Base-by-base conservation (phyloP, 78 protist genomes). In the Emiliania huxleyi region DNA sequence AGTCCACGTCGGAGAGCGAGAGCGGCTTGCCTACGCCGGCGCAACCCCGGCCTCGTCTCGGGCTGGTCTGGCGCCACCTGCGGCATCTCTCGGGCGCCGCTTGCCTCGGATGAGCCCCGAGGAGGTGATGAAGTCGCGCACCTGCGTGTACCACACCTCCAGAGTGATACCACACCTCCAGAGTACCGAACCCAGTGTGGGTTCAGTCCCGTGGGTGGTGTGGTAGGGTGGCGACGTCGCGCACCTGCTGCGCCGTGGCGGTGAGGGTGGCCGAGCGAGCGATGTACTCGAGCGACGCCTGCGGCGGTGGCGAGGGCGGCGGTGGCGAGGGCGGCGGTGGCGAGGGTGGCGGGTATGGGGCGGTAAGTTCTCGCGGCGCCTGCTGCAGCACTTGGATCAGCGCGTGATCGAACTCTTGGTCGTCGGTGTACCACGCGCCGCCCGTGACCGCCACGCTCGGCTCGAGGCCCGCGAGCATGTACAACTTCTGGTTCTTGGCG, bases 401-500 rank as follows among this genome's bases (percentile, higher is more conserved):
- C 69, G 12, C 56, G 73, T 12, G 0, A 26, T 38, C 4, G 44
- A 93, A 93, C 77, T 87, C 79, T 12, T 3, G 3, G 56, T 87
- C 94, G 26, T 92, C 91, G 29, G 94, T 96, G 52, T 95, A 90
- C 40, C 94, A 96, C 23, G 75, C 77, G 87, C 93, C 94, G 43
- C 94, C 88, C 55, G 94, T 93, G 21, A 95, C 55, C 77, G 94
- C 94, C 43, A 93, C 87, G 23, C 77, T 2, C 40, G 97, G 97
- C 69, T 95, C 96, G 52, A 96, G 52, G 73, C 87, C 93, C 55
- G n/a, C 90, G 29, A 93, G 93, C 95, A 96, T 96, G 56, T 93
- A 96, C 33, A 96, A 91, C 73, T 94, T 95, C 92, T 95, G 88
- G 71, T 85, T 93, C 77, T 69, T 56, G 49, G 69, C 94, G 35